These are phyloP conservation scores for Lentithecium fluviatile DNA, from an alignment of 495 filamentous ascomycete species.

Conservation along the genomic window DNA sequence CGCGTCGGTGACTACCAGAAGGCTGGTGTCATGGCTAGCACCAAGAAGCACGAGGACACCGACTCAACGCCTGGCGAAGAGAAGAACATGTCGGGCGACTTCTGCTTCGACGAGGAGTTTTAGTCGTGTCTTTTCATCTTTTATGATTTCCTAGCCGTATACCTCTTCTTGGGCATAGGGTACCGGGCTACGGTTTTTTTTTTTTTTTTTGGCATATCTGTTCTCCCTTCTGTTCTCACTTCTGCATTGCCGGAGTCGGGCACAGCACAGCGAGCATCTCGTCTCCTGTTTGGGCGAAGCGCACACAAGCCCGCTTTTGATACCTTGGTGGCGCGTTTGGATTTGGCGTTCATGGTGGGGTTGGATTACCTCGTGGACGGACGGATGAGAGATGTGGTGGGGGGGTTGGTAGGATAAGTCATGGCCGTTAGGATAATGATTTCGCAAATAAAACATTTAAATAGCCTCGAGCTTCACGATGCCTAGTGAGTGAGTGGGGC, in stretches of 20 bases:
- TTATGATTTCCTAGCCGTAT: slow-evolving; percentile 1
- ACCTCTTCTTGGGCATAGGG: slow-evolving; percentile 11
- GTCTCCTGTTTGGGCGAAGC: slow-evolving; percentile 7
- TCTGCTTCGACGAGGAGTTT: slow-evolving; percentile 96
- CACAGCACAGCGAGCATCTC: slow-evolving; percentile 13
- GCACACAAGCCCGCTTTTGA: slow-evolving; percentile 23
- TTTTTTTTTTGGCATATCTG: too few relatives aligned
- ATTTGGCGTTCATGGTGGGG: slow-evolving; percentile 6
- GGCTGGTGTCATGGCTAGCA: slow-evolving; percentile 95
- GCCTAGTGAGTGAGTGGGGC: not conserved
- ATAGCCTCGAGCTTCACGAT: not conserved
- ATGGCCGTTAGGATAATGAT: slow-evolving; percentile 31
- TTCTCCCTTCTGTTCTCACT: slow-evolving; percentile 10
- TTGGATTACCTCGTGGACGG: not conserved
- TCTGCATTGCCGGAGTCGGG: slow-evolving; percentile 30
- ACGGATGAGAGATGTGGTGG: not conserved
- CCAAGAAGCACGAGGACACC: slow-evolving; percentile 68
- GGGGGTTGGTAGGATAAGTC: slow-evolving; percentile 8
- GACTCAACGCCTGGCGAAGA: slow-evolving; percentile 40
- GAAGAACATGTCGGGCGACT: slow-evolving; percentile 69
- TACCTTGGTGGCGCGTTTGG: slow-evolving; percentile 2
- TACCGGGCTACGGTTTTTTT: slow-evolving; percentile 11
- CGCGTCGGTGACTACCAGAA: slow-evolving; percentile 99
- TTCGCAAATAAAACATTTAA: not conserved
- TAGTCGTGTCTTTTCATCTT: slow-evolving; percentile 52